Evolutionary conservation across 2,329 filamentous ascomycete species (phyloP), one percentile per base, ranked within the genome.

Genomic region (Ascochyta koolunga): DNA sequence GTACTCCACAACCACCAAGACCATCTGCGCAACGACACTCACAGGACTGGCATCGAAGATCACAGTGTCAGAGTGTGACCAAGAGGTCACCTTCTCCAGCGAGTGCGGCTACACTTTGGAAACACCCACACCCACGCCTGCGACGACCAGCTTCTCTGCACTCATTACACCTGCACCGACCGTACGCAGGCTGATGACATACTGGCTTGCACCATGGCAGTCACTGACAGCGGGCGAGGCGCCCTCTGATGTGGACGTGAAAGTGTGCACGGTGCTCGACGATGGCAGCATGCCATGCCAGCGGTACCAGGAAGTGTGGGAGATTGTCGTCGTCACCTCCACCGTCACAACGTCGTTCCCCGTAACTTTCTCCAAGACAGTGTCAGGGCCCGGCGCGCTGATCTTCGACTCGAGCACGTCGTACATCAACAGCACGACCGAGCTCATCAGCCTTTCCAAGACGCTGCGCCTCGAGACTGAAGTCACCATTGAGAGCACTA

Each of bases 51-150:
- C 71, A 1, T 71, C 72, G 6, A 73, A 72, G 38, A 69, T 78
- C 51, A 75, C 74, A 0, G 69, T 80, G 44, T 72, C 76, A 13
- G 66, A 73, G 5, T 80, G 78, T 57, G 66, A 67, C 21, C 77
- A 80, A 49, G 70, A 79, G 18, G 68, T 80, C 41, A 79, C 78
- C 4, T 80, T 79, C 59, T 79, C 77, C 2, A 79, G 71, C 43
- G 71, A 78, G 39, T 76, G 73, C 42, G 77, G 76, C n/a, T 77
- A 73, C 60, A 69, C 69, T 1, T 57, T 79, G n/a, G 71, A 72
- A 5, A 74, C 70, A 4, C 72, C 76, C 2, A 71, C 68, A 9
- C 67, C 73, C 5, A 66, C 67, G 0, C 45, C 51, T 1, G 53
- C 57, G 5, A 62, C 52, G 4, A 48, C 22, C 4, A 37, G 16